Conservation (phyloP, 768 basidiomycete species). For the Boletellus ananas region DNA sequence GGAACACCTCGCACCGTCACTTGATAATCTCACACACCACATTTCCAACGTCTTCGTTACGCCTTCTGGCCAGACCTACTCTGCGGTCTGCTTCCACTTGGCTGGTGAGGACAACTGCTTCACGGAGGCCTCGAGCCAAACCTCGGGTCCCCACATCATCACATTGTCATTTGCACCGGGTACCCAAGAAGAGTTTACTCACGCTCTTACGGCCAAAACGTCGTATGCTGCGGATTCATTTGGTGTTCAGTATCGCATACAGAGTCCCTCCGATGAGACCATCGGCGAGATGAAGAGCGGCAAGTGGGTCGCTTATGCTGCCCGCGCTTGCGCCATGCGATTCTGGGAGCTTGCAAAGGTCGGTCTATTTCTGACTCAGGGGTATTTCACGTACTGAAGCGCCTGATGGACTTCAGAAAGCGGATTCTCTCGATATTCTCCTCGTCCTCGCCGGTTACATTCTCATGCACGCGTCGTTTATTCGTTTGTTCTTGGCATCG, state of each 20-base stretch:
- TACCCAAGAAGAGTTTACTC: slow-evolving; percentile 48
- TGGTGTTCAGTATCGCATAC: slow-evolving; percentile 50
- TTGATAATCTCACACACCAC: slow-evolving; percentile 47
- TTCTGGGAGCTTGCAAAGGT: slow-evolving; percentile 88
- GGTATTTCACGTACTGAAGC: slow-evolving; percentile 1
- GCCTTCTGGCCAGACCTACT: slow-evolving; percentile 44
- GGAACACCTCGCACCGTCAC: slow-evolving; percentile 41
- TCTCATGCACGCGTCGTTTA: slow-evolving; percentile 94
- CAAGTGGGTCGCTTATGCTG: slow-evolving; percentile 89
- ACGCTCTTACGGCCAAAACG: slow-evolving; percentile 32
- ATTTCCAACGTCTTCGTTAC: slow-evolving; percentile 40
- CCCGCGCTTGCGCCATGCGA: slow-evolving; percentile 64
- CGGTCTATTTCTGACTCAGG: slow-evolving; percentile 19
- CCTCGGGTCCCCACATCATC: slow-evolving; percentile 39
- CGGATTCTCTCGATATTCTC: slow-evolving; percentile 93
- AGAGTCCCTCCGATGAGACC: slow-evolving; percentile 42
- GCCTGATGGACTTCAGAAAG: slow-evolving; percentile 53
- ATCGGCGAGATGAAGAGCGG: slow-evolving; percentile 75
- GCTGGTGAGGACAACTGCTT: slow-evolving; percentile 35
- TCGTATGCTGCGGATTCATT: slow-evolving; percentile 33
- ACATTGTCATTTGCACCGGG: slow-evolving; percentile 52
- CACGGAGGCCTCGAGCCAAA: slow-evolving; percentile 33
- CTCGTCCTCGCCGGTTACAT: slow-evolving; percentile 92
- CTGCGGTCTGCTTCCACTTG: slow-evolving; percentile 49
- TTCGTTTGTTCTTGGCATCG: slow-evolving; percentile 84